Conservation (phyloP, 176 grass and related monocot species). For the Oryza meridionalis region DNA sequence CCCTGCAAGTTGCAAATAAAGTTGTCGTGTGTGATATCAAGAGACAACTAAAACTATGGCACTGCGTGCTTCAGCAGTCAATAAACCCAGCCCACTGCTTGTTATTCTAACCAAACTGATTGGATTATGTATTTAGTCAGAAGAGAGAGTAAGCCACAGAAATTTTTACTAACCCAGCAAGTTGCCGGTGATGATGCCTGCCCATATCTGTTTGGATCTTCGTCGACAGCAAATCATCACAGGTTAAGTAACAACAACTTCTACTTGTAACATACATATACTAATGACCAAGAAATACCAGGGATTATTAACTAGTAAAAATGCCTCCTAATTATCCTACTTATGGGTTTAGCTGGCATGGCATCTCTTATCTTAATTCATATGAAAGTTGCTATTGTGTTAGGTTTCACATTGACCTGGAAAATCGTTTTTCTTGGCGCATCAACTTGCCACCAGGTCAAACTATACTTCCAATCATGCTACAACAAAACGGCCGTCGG, state of each 20-base stretch:
- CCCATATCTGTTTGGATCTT: constrained; percentile 46
- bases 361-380: constrained; percentile 9
- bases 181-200: constrained; percentile 51
- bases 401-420: constrained; percentile 28
- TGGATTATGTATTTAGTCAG: constrained; percentile 52
- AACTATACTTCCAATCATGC: constrained; percentile 34
- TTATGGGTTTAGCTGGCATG: constrained; percentile 10
- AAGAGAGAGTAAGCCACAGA: constrained; percentile 44
- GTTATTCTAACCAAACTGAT: constrained; percentile 38
- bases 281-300: constrained; percentile 28
- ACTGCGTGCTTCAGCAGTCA: constrained; percentile 42
- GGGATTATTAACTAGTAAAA: constrained; percentile 17
- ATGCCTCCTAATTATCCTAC: constrained; percentile 20
- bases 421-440: constrained; percentile 5
- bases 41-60: constrained; percentile 39
- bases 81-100: constrained; percentile 35
- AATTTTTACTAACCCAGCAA: constrained; percentile 49
- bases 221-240: constrained; percentile 29
- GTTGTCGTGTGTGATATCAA: constrained; percentile 42
- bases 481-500: constrained; percentile 27
- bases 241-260: constrained; percentile 46
- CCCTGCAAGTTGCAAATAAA: constrained; percentile 55
- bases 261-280: constrained; percentile 39
- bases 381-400: neutral
- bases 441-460: constrained; percentile 28